These are phyloP conservation scores for Persicaria tinctoria DNA, from an alignment of 148 eudicot species.

Conservation along the genomic window DNA sequence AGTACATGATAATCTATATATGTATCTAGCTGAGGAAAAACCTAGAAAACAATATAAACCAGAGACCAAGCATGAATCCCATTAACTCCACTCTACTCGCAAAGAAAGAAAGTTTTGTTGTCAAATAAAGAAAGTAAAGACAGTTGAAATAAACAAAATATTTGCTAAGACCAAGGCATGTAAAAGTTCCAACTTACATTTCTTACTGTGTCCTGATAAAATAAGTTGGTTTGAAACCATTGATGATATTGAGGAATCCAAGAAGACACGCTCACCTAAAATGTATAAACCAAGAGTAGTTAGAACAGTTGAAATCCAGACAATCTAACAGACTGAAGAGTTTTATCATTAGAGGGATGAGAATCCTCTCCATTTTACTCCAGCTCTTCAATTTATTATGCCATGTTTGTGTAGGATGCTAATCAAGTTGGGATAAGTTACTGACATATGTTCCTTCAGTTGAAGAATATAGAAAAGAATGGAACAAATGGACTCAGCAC, in stretches of 20 bases:
- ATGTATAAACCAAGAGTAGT: background rate
- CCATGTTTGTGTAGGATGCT: background rate
- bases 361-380: background rate
- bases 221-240: slow-evolving; percentile 68
- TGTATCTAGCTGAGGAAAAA: background rate
- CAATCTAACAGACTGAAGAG: background rate
- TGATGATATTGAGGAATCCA: slow-evolving; percentile 63
- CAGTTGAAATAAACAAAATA: slow-evolving; percentile 8
- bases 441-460: background rate
- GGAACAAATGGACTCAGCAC: background rate
- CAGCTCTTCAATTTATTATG: background rate
- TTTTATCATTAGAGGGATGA: background rate
- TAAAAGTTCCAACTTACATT: slow-evolving; percentile 50
- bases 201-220: slow-evolving; percentile 51
- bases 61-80: background rate
- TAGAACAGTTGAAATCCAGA: background rate
- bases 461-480: background rate
- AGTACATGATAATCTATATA: background rate
- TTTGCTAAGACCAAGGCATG: slow-evolving; percentile 2
- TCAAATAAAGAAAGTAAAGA: background rate
- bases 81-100: background rate
- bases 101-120: background rate
- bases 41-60: background rate
- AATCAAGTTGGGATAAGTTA: background rate
- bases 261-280: slow-evolving; percentile 81